Percentiles rank a stretch among this genome's conserved stretches.
phyloP scores from a whole-genome alignment of 2,329 filamentous ascomycete species.

The Purpureocillium lavendulum region DNA sequence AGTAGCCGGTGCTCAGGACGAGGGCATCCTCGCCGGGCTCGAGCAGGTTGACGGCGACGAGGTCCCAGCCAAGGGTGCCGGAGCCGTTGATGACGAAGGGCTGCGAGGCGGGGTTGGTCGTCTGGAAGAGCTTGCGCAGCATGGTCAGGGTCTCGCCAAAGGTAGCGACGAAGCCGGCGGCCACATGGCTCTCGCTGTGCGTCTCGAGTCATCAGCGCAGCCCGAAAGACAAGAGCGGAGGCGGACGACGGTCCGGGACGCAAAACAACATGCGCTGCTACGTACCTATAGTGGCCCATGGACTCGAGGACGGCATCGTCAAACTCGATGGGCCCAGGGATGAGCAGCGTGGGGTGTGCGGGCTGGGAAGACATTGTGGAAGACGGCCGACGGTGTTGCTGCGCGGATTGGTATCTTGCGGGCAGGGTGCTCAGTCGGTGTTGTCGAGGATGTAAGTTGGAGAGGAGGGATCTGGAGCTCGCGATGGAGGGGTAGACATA shows the following conservation, averaged over 20 bases:
- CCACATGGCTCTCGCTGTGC: slow-evolving; percentile 84
- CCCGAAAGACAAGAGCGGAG: background rate
- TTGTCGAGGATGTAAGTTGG: background rate
- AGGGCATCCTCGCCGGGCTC: slow-evolving; percentile 86
- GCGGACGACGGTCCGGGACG: background rate
- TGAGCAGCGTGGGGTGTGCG: slow-evolving; percentile 68
- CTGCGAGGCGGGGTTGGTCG: slow-evolving; percentile 70
- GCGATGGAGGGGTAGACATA: slow-evolving; percentile 15
- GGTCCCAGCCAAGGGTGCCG: slow-evolving; percentile 92
- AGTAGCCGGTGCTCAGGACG: slow-evolving; percentile 94
- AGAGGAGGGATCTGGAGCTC: background rate
- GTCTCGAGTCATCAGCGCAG: background rate
- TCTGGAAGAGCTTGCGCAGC: slow-evolving; percentile 91
- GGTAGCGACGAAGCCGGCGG: slow-evolving; percentile 75
- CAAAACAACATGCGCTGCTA: background rate
- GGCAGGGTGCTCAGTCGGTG: no score
- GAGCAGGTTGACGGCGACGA: slow-evolving; percentile 87
- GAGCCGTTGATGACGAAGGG: slow-evolving; percentile 92
- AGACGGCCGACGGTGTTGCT: slow-evolving; percentile 7
- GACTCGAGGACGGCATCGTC: slow-evolving; percentile 93
- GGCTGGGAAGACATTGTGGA: slow-evolving; percentile 53
- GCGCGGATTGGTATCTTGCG: no score
- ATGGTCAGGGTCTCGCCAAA: slow-evolving; percentile 87
- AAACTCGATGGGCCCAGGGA: slow-evolving; percentile 96
- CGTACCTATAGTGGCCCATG: slow-evolving; percentile 88